phyloP scores from a whole-genome alignment of 345 rosid species.

The Mercurialis annua region DNA sequence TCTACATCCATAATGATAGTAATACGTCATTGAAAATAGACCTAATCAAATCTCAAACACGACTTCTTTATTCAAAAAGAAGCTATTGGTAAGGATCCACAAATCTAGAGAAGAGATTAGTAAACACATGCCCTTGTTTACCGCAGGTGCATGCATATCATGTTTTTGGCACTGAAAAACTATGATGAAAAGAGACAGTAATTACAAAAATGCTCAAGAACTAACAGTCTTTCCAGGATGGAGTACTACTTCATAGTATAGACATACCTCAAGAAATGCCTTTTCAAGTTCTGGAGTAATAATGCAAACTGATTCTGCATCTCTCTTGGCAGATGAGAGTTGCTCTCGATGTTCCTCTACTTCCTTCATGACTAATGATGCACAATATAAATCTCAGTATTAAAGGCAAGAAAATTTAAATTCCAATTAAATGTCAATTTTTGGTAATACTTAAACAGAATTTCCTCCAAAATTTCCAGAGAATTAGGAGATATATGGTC shows the following conservation, averaged over 20 bases:
- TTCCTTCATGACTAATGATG: slow-evolving; percentile 57
- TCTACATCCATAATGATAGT: not conserved
- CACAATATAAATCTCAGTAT: slow-evolving; percentile 14
- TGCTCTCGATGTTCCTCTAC: slow-evolving; percentile 44
- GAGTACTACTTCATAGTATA: not conserved
- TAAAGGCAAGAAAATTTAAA: not conserved
- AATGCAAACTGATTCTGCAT: slow-evolving; percentile 70
- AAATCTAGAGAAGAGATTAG: not conserved
- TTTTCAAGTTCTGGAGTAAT: slow-evolving; percentile 77
- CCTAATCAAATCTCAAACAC: too few species aligned
- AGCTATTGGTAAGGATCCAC: not conserved
- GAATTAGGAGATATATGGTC: not conserved
- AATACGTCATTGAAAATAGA: too few species aligned
- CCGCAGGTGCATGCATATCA: not conserved
- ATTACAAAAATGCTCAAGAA: not conserved
- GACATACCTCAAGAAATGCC: slow-evolving; percentile 67
- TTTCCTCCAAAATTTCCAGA: not conserved
- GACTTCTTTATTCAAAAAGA: not conserved
- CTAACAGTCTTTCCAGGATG: not conserved
- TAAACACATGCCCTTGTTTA: not conserved
- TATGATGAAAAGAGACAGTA: not conserved
- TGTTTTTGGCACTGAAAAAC: not conserved
- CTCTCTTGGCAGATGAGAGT: slow-evolving; percentile 67
- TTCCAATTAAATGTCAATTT: not conserved
- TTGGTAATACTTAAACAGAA: slow-evolving; percentile 1